These are phyloP conservation scores for Hura crepitans DNA, from an alignment of 441 rosid genomes.

Conservation along the genomic window DNA sequence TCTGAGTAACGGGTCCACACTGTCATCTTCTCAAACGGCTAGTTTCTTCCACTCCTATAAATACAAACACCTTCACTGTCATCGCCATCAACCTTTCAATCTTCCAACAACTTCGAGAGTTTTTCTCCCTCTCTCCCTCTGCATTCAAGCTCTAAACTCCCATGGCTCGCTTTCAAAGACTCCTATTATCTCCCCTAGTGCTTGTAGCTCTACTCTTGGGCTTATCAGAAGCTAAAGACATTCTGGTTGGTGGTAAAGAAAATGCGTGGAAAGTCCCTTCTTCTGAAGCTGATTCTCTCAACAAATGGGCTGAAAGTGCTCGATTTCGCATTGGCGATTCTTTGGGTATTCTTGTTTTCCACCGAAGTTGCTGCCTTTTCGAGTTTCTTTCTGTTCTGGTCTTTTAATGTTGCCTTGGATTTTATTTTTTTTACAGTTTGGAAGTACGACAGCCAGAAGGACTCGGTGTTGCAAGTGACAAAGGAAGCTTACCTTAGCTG, in stretches of 20 bases:
- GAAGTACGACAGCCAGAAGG: slow-evolving; percentile 65
- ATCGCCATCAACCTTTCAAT: slow-evolving; percentile 8
- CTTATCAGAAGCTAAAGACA: slow-evolving; percentile 52
- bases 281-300: slow-evolving; percentile 72
- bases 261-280: slow-evolving; percentile 74
- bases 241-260: slow-evolving; percentile 64
- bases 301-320: slow-evolving; percentile 65
- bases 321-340: slow-evolving; percentile 69
- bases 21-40: slow-evolving; percentile 38
- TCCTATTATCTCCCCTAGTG: slow-evolving; percentile 23
- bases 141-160: neutral
- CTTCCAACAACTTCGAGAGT: neutral
- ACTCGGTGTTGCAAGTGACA: slow-evolving; percentile 69
- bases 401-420: neutral
- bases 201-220: slow-evolving; percentile 24
- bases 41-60: slow-evolving; percentile 26
- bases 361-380: neutral
- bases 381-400: too few species aligned
- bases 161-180: slow-evolving; percentile 30
- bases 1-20: slow-evolving; percentile 4
- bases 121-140: neutral
- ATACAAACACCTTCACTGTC: neutral
- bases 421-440: slow-evolving; percentile 41
- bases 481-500: slow-evolving; percentile 59
- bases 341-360: slow-evolving; percentile 40